phyloP scores from a whole-genome alignment of 2,329 filamentous ascomycete species.

The Teratosphaeria zuluensis region DNA sequence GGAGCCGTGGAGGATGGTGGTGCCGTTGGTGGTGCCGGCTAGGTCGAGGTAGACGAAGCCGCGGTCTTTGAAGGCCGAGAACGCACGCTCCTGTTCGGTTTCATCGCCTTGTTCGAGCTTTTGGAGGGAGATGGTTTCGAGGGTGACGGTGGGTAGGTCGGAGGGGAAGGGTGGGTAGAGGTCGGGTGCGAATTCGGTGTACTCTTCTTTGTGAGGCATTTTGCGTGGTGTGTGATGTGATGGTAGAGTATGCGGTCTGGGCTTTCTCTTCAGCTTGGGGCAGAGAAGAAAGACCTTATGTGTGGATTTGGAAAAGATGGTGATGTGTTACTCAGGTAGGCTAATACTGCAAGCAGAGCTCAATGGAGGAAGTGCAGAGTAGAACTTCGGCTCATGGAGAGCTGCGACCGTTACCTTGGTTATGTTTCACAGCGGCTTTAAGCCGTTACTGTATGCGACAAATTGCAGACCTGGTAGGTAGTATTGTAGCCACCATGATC shows the following conservation, averaged over 20 bases:
- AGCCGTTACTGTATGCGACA: background rate
- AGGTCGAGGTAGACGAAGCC: constrained; percentile 51
- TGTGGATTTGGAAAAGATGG: too few species aligned
- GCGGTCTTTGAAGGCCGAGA: constrained; percentile 35
- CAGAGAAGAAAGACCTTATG: too few species aligned
- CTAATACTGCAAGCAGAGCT: background rate
- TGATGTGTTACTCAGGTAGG: too few species aligned
- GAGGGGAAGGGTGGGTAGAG: constrained; percentile 34
- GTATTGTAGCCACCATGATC: too few species aligned
- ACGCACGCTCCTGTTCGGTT: constrained; percentile 29
- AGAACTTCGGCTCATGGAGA: background rate
- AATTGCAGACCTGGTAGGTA: too few species aligned
- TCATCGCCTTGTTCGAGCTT: constrained; percentile 28
- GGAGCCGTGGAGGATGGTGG: constrained; percentile 17
- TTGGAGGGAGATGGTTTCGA: constrained; percentile 30
- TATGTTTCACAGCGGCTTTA: background rate
- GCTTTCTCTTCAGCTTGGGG: too few species aligned
- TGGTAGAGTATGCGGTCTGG: background rate
- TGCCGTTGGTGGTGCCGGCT: constrained; percentile 16
- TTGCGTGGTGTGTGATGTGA: constrained; percentile 4
- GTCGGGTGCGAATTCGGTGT: constrained; percentile 22
- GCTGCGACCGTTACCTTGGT: background rate
- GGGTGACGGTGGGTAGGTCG: constrained; percentile 16
- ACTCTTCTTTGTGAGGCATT: constrained; percentile 22
- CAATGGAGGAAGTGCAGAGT: background rate